phyloP scores from a whole-genome alignment of 306 rosid species.

The Ormosia semicastrata region DNA sequence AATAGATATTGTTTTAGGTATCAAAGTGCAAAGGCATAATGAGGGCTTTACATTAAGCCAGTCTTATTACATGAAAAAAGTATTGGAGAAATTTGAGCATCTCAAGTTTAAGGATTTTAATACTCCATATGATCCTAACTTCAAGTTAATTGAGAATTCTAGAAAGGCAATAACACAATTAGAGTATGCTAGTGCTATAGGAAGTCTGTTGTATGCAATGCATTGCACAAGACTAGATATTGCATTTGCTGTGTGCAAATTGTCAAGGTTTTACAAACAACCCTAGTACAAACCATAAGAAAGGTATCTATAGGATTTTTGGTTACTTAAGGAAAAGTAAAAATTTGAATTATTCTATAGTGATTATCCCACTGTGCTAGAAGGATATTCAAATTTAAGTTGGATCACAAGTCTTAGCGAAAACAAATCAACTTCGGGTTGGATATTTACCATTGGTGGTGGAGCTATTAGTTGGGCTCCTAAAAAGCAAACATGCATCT shows the following conservation, averaged over 20 bases:
- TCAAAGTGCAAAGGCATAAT: not conserved
- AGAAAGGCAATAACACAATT: not conserved
- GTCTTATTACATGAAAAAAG: too few species aligned
- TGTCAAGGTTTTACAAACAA: not conserved
- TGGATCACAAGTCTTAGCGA: too few species aligned
- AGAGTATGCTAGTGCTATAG: not conserved
- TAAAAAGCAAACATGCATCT: not conserved
- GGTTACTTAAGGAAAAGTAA: not conserved
- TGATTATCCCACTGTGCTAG: not conserved
- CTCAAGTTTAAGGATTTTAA: too few species aligned
- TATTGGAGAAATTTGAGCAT: too few species aligned
- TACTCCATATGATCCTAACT: too few species aligned
- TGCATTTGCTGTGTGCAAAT: not conserved
- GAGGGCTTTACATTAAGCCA: too few species aligned
- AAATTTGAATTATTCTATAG: not conserved
- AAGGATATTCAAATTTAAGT: not conserved
- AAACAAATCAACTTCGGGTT: not conserved
- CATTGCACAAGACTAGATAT: too few species aligned
- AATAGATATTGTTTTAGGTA: not conserved
- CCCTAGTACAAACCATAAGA: not conserved
- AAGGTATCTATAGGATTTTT: not conserved
- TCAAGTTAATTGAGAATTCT: too few species aligned
- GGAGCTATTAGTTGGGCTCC: not conserved
- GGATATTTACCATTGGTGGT: not conserved
- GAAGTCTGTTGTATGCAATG: not conserved